Percentiles rank a stretch among this genome's conserved stretches.
These are phyloP conservation scores for Neocucurbitaria cava DNA, from an alignment of 2,329 filamentous ascomycete genomes.

Conservation along the genomic window DNA sequence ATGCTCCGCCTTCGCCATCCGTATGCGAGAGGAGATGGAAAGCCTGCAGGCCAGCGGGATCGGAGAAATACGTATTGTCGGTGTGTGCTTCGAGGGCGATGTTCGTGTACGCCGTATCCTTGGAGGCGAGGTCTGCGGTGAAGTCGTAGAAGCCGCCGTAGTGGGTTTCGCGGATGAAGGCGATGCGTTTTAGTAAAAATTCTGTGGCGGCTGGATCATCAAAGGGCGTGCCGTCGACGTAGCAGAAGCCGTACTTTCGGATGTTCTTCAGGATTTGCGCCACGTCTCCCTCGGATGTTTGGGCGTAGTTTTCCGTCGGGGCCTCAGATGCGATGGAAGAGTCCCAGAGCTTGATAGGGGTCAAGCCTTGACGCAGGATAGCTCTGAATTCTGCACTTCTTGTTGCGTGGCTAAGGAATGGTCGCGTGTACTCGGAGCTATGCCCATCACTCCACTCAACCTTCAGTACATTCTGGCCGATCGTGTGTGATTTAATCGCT, in stretches of 20 bases:
- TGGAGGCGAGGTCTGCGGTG: conserved; percentile 83
- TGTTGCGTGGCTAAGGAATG: conserved; percentile 60
- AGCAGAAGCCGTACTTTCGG: conserved; percentile 75
- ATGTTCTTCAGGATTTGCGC: conserved; percentile 67
- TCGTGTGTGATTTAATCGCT: conserved; percentile 24
- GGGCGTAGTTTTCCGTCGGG: conserved; percentile 55
- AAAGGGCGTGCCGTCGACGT: conserved; percentile 72
- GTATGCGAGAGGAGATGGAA: conserved; percentile 90
- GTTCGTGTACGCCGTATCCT: conserved; percentile 91
- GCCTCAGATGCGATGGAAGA: conserved; percentile 44
- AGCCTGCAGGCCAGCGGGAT: conserved; percentile 88
- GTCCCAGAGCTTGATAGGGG: conserved; percentile 50
- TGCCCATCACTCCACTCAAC: conserved; percentile 65
- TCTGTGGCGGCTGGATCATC: conserved; percentile 65
- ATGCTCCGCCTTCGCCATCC: conserved; percentile 72
- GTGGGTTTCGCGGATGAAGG: conserved; percentile 88
- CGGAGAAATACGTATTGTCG: conserved; percentile 94
- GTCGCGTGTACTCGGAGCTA: conserved; percentile 69
- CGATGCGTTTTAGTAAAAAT: conserved; percentile 77
- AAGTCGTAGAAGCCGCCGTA: conserved; percentile 91
- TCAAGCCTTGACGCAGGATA: conserved; percentile 35
- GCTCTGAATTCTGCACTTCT: conserved; percentile 50
- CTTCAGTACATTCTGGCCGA: conserved; percentile 13
- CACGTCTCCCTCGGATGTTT: conserved; percentile 46
- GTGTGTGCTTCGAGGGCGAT: conserved; percentile 84